Conservation (phyloP, 2,329 filamentous ascomycete species). For the Colletotrichum spinosum region DNA sequence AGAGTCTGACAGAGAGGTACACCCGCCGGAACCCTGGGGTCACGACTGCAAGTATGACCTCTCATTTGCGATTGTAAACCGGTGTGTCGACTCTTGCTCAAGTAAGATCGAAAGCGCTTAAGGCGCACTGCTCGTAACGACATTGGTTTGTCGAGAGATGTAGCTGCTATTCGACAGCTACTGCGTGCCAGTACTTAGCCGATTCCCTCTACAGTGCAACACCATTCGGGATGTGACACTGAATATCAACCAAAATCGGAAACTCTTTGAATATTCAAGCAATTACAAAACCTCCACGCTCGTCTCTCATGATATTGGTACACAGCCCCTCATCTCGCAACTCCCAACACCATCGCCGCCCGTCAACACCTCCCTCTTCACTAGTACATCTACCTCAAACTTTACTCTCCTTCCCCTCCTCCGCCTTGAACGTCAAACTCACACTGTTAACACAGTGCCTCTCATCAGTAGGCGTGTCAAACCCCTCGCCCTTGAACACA, state of each 20-base stretch:
- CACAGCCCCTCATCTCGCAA: neutral
- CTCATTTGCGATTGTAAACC: too few relatives aligned
- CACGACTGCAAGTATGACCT: too few relatives aligned
- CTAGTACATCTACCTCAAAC: slow-evolving; percentile 40
- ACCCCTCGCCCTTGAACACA: slow-evolving; percentile 92
- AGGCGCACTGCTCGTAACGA: too few relatives aligned
- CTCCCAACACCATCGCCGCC: neutral
- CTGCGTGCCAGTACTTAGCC: too few relatives aligned
- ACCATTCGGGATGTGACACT: neutral
- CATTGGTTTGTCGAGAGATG: too few relatives aligned
- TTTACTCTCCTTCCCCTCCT: slow-evolving; percentile 61
- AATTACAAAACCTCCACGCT: neutral
- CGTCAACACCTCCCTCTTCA: neutral
- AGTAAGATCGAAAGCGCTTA: too few relatives aligned
- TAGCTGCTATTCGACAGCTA: too few relatives aligned
- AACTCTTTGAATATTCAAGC: too few relatives aligned
- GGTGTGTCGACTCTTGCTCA: too few relatives aligned
- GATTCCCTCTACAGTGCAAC: too few relatives aligned
- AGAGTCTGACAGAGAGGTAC: too few relatives aligned
- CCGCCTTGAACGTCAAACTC: slow-evolving; percentile 82
- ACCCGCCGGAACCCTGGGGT: too few relatives aligned
- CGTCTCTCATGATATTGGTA: neutral
- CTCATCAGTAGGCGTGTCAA: slow-evolving; percentile 89
- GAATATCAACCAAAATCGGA: neutral
- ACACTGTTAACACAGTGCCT: slow-evolving; percentile 97